phyloP scores from a whole-genome alignment of 179 eudicot genomes.

The Beta lomatogona region DNA sequence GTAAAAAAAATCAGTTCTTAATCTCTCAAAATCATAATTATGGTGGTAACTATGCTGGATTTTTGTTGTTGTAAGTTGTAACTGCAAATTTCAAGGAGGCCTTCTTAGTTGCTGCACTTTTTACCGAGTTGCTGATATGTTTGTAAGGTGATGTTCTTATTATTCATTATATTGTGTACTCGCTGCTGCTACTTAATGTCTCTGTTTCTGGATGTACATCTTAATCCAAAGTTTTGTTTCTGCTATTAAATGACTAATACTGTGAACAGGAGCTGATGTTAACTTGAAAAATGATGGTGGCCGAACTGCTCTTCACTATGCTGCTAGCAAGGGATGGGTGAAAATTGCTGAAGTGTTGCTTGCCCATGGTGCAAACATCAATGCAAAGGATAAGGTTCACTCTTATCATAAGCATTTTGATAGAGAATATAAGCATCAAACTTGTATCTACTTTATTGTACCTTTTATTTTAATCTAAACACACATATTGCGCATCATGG shows the following conservation, averaged over 20 bases:
- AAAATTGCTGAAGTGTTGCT: conserved; percentile 80
- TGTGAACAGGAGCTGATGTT: conserved; percentile 80
- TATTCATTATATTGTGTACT: background rate
- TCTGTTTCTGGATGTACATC: background rate
- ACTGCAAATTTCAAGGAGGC: background rate
- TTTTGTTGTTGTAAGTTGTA: background rate
- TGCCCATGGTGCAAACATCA: conserved; percentile 74
- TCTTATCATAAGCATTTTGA: conserved; percentile 8
- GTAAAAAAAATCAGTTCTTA: background rate
- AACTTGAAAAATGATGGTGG: conserved; percentile 91
- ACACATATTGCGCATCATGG: background rate
- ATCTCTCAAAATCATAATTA: background rate
- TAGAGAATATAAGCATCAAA: background rate
- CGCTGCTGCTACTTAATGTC: background rate
- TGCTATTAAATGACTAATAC: background rate
- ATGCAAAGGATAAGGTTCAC: conserved; percentile 82
- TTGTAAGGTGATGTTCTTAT: background rate
- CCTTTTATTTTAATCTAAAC: background rate
- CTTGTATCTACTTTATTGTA: background rate
- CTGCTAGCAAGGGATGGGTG: conserved; percentile 96
- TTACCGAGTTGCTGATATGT: background rate
- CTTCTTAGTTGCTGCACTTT: background rate
- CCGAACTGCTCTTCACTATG: conserved; percentile 95
- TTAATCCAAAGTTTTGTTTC: background rate
- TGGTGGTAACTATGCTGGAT: background rate